phyloP scores from a whole-genome alignment of 2,329 filamentous ascomycete genomes.

The Ophiostoma himal-ulmi region DNA sequence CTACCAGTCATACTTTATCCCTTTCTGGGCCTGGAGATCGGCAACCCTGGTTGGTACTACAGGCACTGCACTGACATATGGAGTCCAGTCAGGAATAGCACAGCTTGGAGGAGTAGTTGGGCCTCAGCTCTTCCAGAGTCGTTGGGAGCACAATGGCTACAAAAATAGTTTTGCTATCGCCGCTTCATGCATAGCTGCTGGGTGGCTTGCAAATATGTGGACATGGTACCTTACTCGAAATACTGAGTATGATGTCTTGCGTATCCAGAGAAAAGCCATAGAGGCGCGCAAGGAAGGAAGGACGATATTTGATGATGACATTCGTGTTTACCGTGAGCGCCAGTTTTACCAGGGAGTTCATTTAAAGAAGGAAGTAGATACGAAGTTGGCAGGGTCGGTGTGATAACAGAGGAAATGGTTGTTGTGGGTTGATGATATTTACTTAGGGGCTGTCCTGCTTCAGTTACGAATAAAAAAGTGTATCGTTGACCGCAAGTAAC shows the following conservation, averaged over 20 bases:
- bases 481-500: too few species aligned
- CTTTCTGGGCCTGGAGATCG: slow-evolving; percentile 41
- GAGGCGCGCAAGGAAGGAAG: slow-evolving; percentile 24
- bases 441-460: too few species aligned
- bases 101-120: slow-evolving; percentile 42
- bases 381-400: not conserved
- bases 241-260: slow-evolving; percentile 29
- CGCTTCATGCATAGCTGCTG: slow-evolving; percentile 27
- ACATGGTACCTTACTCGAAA: slow-evolving; percentile 30
- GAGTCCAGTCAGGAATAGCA: slow-evolving; percentile 39
- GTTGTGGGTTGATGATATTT: not conserved
- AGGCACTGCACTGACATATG: slow-evolving; percentile 41
- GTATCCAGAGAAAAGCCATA: slow-evolving; percentile 25
- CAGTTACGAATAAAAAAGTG: too few species aligned
- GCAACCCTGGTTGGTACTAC: slow-evolving; percentile 32
- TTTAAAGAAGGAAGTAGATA: not conserved
- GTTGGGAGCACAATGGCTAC: slow-evolving; percentile 37
- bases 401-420: too few species aligned
- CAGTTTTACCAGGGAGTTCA: slow-evolving; percentile 32
- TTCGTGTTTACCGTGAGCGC: slow-evolving; percentile 24
- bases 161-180: slow-evolving; percentile 30
- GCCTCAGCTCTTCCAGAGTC: slow-evolving; percentile 29
- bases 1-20: slow-evolving; percentile 40
- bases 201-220: slow-evolving; percentile 28
- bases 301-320: slow-evolving; percentile 20